These are phyloP conservation scores for Berberis vulgaris DNA, from an alignment of 164 flowering plant species.

Conservation along the genomic window DNA sequence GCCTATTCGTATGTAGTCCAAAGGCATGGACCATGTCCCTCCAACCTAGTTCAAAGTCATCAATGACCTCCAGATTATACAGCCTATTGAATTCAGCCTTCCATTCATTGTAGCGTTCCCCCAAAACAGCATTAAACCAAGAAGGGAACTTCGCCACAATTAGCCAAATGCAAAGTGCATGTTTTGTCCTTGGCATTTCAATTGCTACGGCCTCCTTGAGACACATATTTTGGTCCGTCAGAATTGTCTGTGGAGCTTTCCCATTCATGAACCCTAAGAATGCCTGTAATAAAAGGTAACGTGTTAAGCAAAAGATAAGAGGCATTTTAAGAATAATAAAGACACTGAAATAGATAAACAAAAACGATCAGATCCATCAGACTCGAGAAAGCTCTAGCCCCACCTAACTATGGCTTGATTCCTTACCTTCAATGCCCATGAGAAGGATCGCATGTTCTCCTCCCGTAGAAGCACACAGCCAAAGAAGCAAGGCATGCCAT, in stretches of 20 bases:
- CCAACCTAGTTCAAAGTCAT: constrained; percentile 89
- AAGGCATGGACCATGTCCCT: constrained; percentile 68
- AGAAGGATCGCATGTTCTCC: constrained; percentile 55
- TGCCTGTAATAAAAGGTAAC: constrained; percentile 32
- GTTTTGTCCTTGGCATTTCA: constrained; percentile 76
- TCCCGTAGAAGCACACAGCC: constrained; percentile 82
- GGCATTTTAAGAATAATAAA: background rate
- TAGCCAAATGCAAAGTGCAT: constrained; percentile 93
- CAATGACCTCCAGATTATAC: constrained; percentile 66
- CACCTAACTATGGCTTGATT: background rate
- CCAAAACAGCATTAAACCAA: constrained; percentile 87
- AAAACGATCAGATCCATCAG: too few relatives aligned
- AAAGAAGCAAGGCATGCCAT: constrained; percentile 95
- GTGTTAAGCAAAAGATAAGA: background rate
- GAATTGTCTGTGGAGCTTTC: constrained; percentile 78
- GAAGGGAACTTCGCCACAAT: constrained; percentile 93
- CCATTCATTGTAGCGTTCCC: constrained; percentile 93
- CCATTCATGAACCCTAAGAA: constrained; percentile 84
- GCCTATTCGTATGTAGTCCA: constrained; percentile 76
- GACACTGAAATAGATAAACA: too few relatives aligned
- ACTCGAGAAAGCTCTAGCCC: background rate
- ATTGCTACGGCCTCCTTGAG: constrained; percentile 77
- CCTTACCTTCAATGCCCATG: constrained; percentile 90
- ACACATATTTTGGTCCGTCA: constrained; percentile 83
- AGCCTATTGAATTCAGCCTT: constrained; percentile 75